phyloP scores from a whole-genome alignment of 2,329 filamentous ascomycete genomes.

The Claviceps quebecensis region DNA sequence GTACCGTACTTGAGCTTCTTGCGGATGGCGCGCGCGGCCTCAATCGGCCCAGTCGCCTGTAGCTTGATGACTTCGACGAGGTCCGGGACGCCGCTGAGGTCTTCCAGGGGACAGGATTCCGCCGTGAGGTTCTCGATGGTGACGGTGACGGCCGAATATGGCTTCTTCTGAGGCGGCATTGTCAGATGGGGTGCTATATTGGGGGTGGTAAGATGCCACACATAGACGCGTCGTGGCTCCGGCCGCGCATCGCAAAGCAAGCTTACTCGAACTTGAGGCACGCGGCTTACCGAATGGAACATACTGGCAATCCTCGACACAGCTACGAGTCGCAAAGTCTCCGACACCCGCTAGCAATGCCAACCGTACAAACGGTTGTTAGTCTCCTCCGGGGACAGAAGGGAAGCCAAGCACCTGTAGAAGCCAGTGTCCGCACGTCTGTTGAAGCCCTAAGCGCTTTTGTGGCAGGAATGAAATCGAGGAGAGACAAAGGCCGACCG shows the following conservation, averaged over 20 bases:
- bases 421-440: no score
- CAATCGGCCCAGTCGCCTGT: slow-evolving; percentile 70
- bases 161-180: slow-evolving; percentile 38
- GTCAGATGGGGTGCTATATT: neutral
- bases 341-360: no score
- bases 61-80: slow-evolving; percentile 88
- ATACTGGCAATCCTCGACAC: slow-evolving; percentile 7
- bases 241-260: no score
- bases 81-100: slow-evolving; percentile 81
- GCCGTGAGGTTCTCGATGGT: slow-evolving; percentile 82
- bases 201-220: no score
- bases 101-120: slow-evolving; percentile 80
- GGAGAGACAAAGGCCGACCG: neutral
- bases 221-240: no score
- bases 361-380: no score
- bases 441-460: no score
- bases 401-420: no score
- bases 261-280: neutral
- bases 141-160: slow-evolving; percentile 86
- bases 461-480: no score
- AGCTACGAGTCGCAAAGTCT: neutral
- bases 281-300: slow-evolving; percentile 17
- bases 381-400: no score
- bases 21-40: slow-evolving; percentile 80
- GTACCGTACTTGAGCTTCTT: slow-evolving; percentile 99